A percentile compares a stretch with the other conserved stretches of the same genome.
Evolutionary conservation across 805 yeast genomes (phyloP).

Genomic region (Starmerella cellae): DNA sequence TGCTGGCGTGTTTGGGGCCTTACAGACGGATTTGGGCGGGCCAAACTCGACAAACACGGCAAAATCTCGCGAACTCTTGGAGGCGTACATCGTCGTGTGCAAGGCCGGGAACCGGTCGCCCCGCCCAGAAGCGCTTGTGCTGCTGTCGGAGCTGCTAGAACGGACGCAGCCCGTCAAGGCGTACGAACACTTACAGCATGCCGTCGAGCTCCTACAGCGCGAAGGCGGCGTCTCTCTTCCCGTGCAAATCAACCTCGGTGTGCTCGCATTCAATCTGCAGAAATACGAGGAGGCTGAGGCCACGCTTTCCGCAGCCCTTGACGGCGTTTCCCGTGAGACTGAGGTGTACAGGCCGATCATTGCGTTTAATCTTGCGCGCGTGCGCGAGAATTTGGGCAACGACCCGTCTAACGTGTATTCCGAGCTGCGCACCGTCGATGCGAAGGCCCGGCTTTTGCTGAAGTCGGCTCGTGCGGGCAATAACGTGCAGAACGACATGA

Average conservation of each 20-base stretch:
- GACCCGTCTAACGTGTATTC: slow-evolving; percentile 36
- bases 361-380: slow-evolving; percentile 65
- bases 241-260: slow-evolving; percentile 74
- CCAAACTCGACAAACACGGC: slow-evolving; percentile 12
- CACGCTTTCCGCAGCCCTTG: slow-evolving; percentile 30
- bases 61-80: slow-evolving; percentile 52
- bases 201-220: slow-evolving; percentile 38
- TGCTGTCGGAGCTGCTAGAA: slow-evolving; percentile 61
- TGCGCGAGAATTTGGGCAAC: slow-evolving; percentile 39
- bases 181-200: slow-evolving; percentile 45
- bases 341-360: slow-evolving; percentile 30
- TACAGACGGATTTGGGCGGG: slow-evolving; percentile 9
- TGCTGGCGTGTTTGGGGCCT: slow-evolving; percentile 38
- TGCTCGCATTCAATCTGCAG: slow-evolving; percentile 55
- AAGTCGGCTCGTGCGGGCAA: neutral
- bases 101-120: slow-evolving; percentile 42
- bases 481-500: slow-evolving; percentile 12
- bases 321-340: neutral
- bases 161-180: slow-evolving; percentile 40
- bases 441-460: slow-evolving; percentile 13
- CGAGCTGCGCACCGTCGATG: slow-evolving; percentile 7
- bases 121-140: slow-evolving; percentile 51
- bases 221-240: slow-evolving; percentile 13
- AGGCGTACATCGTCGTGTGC: slow-evolving; percentile 50
- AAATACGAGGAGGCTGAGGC: slow-evolving; percentile 45